Percentiles rank a stretch among this genome's conserved stretches.
These are phyloP conservation scores for Phytophthora tentaculata DNA, from an alignment of 352 stramenopile species.

Conservation along the genomic window DNA sequence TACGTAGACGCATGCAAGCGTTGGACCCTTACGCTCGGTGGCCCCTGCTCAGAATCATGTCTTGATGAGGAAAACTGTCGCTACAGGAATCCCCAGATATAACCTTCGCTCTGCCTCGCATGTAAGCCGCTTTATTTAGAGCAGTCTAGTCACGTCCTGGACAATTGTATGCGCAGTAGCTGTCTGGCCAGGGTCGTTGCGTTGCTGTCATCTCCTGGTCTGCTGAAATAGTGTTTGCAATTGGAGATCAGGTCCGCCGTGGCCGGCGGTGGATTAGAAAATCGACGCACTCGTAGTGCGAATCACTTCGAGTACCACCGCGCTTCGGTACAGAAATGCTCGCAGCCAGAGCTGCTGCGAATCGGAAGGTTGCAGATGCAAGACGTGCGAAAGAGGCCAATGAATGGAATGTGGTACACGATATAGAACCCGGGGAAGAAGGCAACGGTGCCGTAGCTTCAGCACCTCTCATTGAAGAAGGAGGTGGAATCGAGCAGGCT, in stretches of 20 bases:
- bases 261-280: conserved; percentile 12
- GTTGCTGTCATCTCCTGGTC: conserved; percentile 5
- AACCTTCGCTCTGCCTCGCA: conserved; percentile 2
- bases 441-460: not conserved
- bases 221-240: conserved; percentile 17
- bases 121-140: conserved; percentile 35
- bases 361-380: conserved; percentile 32
- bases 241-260: conserved; percentile 18
- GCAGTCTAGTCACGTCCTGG: not conserved
- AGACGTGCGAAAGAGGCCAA: conserved; percentile 27
- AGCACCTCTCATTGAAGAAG: conserved; percentile 8
- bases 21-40: not conserved
- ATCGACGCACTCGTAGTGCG: not conserved
- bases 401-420: conserved; percentile 30
- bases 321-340: conserved; percentile 23
- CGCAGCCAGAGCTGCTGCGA: conserved; percentile 34
- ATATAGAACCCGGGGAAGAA: conserved; percentile 14
- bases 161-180: conserved; percentile 12
- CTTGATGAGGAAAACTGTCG: conserved; percentile 7
- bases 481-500: not conserved
- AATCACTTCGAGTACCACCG: conserved; percentile 4
- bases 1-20: no score
- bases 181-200: conserved; percentile 22
- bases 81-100: conserved; percentile 10
- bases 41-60: conserved; percentile 17